phyloP scores from a whole-genome alignment of 2,329 filamentous ascomycete species.

The Pyrenochaeta sp. region DNA sequence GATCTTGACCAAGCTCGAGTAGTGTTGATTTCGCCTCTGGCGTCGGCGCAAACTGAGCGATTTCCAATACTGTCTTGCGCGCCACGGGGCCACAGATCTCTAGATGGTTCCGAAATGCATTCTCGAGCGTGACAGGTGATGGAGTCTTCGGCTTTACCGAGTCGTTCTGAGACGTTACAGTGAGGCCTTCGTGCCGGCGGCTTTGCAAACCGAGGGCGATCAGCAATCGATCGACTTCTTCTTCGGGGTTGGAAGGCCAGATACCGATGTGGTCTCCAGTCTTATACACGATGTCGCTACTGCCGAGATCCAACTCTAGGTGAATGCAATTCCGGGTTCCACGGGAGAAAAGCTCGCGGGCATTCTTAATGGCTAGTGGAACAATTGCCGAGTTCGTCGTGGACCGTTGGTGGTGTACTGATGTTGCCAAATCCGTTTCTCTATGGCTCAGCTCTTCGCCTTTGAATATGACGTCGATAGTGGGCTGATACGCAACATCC shows the following conservation, averaged over 20 bases:
- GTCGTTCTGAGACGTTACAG: conserved; percentile 38
- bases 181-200: conserved; percentile 31
- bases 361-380: conserved; percentile 40
- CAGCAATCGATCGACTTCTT: conserved; percentile 49
- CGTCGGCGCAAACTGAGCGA: conserved; percentile 53
- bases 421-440: conserved; percentile 24
- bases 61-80: conserved; percentile 48
- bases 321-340: conserved; percentile 52
- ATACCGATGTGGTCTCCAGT: conserved; percentile 55
- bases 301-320: conserved; percentile 51
- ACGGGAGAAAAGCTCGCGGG: conserved; percentile 48
- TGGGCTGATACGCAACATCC: conserved; percentile 45
- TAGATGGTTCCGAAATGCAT: conserved; percentile 56
- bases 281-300: conserved; percentile 52
- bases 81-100: conserved; percentile 56
- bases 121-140: conserved; percentile 50
- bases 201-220: conserved; percentile 33
- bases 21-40: conserved; percentile 42
- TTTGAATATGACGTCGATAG: conserved; percentile 33
- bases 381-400: conserved; percentile 43
- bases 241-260: conserved; percentile 52
- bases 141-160: conserved; percentile 49
- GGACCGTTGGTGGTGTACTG: conserved; percentile 41
- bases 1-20: conserved; percentile 40
- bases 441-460: conserved; percentile 8